Evolutionary conservation across 2,329 filamentous ascomycete species (phyloP), one percentile per base, ranked within the genome.

Genomic region (Xylariomycetidae sp.): DNA sequence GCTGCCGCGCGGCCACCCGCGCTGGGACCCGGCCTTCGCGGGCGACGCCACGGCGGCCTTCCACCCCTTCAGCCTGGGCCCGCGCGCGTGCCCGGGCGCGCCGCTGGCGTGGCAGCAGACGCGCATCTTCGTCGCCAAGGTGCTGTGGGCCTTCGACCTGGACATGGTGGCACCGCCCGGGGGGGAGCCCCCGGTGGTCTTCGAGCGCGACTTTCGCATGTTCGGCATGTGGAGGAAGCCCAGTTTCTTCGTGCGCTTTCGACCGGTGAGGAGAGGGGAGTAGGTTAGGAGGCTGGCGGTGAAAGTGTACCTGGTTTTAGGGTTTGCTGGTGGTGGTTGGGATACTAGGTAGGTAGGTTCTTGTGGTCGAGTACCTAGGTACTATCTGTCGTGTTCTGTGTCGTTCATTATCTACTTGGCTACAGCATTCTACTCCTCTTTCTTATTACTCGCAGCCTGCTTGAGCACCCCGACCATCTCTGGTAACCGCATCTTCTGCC

Each of bases 81-180:
- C 35, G 7, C 20, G 35, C 15, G 18, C 29, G 2, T 38, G 35
- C 17, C n/a, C 19, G 5, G 35, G 31, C 5, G 13, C 8, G 17
- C 8, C 27, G 6, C 15, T 30, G 16, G 29, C 34, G 2, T 41
- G 34, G 39, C 29, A 22, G 2, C 20, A 40, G 19, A 38, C 18
- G 8, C 33, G 29, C 8, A 32, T 48, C 3, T 43, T 44, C 24
- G 13, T 42, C 4, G 42, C 42, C 16, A 44, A 47, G 25, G 35
- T 35, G 10, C 38, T 46, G 10, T 43, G 37, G 32, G 27, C 16
- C 2, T 40, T 42, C 12, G 39, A 42, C 19, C 17, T 38, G 2
- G 30, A 38, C 15, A 38, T 33, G 33, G 8, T 39, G 6, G n/a
- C n/a, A n/a, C n/a, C n/a, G n/a, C n/a, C 33, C 40, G 2, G 28